Conservation (phyloP, 2,329 filamentous ascomycete genomes). For the Lasiodiplodia hormozganensis region DNA sequence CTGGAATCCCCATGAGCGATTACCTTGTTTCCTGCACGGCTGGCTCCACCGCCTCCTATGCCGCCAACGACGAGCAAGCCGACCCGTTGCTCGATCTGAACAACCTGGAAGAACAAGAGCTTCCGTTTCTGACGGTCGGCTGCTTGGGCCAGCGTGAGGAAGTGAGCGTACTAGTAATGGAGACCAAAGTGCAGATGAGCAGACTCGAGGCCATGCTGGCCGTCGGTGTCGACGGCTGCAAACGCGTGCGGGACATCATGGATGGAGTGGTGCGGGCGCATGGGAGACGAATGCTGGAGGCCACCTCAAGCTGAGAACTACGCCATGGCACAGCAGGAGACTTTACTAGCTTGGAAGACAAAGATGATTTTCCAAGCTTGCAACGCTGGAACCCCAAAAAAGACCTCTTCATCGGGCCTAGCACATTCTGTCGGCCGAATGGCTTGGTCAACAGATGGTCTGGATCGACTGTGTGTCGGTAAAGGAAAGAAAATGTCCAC, state of each 20-base stretch:
- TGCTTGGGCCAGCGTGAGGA: slow-evolving; percentile 77
- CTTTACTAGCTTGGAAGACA: not conserved
- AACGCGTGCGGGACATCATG: slow-evolving; percentile 80
- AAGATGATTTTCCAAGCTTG: not conserved
- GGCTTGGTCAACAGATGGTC: not conserved
- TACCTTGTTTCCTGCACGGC: slow-evolving; percentile 90
- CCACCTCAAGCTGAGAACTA: slow-evolving; percentile 18
- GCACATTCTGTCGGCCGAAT: not conserved
- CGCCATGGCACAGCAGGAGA: not conserved
- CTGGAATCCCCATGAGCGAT: slow-evolving; percentile 93
- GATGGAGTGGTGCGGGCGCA: slow-evolving; percentile 79
- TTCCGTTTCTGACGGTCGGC: slow-evolving; percentile 86
- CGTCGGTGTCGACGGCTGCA: slow-evolving; percentile 90
- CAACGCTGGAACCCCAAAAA: not conserved
- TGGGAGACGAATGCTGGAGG: slow-evolving; percentile 67
- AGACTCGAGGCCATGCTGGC: slow-evolving; percentile 91
- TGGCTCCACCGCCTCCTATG: slow-evolving; percentile 73
- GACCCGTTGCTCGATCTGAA: slow-evolving; percentile 85
- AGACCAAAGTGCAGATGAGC: slow-evolving; percentile 82
- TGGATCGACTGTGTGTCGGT: not conserved
- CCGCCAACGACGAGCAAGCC: slow-evolving; percentile 69
- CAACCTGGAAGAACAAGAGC: slow-evolving; percentile 79
- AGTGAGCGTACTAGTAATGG: slow-evolving; percentile 81
- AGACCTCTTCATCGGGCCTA: not conserved
- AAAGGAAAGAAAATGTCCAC: not conserved